Evolutionary conservation across 805 yeast species (phyloP).

Genomic region (Priceomyces carsonii): DNA sequence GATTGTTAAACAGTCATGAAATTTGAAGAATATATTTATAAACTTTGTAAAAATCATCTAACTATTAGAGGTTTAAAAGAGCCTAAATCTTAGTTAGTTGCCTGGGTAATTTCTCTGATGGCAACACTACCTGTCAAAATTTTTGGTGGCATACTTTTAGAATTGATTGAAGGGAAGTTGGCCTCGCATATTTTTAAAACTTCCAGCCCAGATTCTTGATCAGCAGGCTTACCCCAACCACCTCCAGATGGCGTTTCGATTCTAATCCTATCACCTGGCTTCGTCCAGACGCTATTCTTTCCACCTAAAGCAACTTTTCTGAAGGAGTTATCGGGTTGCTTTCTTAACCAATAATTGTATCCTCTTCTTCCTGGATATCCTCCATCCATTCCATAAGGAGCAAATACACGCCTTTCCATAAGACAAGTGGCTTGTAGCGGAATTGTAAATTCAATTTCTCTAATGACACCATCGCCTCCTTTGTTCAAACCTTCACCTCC

Average conservation of each 20-base stretch:
- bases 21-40: no score
- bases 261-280: slow-evolving; percentile 9
- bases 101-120: slow-evolving; percentile 31
- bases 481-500: slow-evolving; percentile 69
- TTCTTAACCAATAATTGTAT: slow-evolving; percentile 23
- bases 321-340: slow-evolving; percentile 1
- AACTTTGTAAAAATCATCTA: no score
- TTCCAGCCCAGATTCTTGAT: slow-evolving; percentile 4
- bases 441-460: slow-evolving; percentile 68
- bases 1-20: no score
- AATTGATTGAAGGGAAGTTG: slow-evolving; percentile 19
- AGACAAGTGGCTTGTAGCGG: slow-evolving; percentile 61
- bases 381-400: slow-evolving; percentile 81
- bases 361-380: slow-evolving; percentile 75
- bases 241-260: slow-evolving; percentile 12
- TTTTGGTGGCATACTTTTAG: slow-evolving; percentile 17
- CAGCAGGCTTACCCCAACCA: slow-evolving; percentile 9
- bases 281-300: slow-evolving; percentile 8
- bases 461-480: slow-evolving; percentile 80
- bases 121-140: slow-evolving; percentile 38
- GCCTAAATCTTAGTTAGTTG: slow-evolving; percentile 20
- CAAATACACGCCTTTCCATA: slow-evolving; percentile 75
- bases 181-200: neutral
- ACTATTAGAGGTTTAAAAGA: no score
- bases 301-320: slow-evolving; percentile 10